Conservation (phyloP, 2,329 filamentous ascomycete species). For the Chrysosphaeria jannelii region DNA sequence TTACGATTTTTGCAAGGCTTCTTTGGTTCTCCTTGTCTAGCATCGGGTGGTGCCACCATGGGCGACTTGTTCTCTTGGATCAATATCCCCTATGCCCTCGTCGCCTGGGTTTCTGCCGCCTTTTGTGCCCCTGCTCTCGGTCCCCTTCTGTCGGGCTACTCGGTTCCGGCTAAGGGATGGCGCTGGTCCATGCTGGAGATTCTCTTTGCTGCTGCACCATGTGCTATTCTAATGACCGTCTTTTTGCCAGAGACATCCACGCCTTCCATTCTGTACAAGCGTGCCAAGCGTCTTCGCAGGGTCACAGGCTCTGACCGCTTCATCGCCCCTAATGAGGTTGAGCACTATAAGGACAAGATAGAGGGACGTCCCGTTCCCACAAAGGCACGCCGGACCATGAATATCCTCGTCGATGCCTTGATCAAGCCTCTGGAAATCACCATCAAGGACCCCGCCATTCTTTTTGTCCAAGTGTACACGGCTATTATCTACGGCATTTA, state of each 20-base stretch:
- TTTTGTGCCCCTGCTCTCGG: conserved; percentile 23
- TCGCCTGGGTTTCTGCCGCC: conserved; percentile 32
- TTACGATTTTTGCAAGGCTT: conserved; percentile 36
- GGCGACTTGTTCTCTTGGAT: conserved; percentile 28
- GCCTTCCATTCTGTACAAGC: conserved; percentile 20
- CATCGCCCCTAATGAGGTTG: conserved; percentile 31
- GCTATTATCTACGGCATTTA: conserved; percentile 30
- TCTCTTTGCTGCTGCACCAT: conserved; percentile 10
- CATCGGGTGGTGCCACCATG: conserved; percentile 30
- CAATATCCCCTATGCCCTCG: conserved; percentile 42
- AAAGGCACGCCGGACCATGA: conserved; percentile 3
- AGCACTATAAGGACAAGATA: not conserved
- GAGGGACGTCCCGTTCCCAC: conserved; percentile 12
- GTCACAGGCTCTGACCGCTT: conserved; percentile 24
- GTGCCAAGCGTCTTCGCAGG: conserved; percentile 19
- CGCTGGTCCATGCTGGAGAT: conserved; percentile 10
- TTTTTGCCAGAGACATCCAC: conserved; percentile 12
- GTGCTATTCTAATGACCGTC: conserved; percentile 10
- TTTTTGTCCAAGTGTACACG: conserved; percentile 30
- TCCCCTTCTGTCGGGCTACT: conserved; percentile 14
- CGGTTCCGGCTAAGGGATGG: conserved; percentile 8
- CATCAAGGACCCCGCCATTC: conserved; percentile 27
- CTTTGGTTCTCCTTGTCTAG: conserved; percentile 30
- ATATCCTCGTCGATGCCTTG: conserved; percentile 21
- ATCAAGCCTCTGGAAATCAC: conserved; percentile 23